Evolutionary conservation across 768 basidiomycete species (phyloP).

Genomic region (Plicaturopsis crispa): DNA sequence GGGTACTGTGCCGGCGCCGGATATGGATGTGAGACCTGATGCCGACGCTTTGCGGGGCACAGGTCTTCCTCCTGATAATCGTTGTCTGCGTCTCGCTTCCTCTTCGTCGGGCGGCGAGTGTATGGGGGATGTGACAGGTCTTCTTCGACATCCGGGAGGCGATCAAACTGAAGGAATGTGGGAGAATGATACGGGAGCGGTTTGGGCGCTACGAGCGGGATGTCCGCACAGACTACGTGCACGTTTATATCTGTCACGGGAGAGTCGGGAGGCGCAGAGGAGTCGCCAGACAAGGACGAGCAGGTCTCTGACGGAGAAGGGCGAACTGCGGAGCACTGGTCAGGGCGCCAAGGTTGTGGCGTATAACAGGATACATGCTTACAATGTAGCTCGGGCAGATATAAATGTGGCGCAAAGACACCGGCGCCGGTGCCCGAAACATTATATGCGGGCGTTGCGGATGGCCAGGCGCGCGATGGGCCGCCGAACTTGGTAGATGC

Average conservation of each 20-base stretch:
- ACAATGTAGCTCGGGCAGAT: conserved; percentile 19
- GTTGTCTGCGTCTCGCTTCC: conserved; percentile 33
- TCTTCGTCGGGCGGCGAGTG: conserved; percentile 47
- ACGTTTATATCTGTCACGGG: conserved; percentile 7
- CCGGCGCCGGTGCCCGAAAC: conserved; percentile 5
- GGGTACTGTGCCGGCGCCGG: too few relatives aligned
- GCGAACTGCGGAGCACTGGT: conserved; percentile 21
- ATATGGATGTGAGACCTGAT: too few relatives aligned
- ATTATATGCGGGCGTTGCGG: conserved; percentile 1
- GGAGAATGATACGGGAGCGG: conserved; percentile 67
- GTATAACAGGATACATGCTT: conserved; percentile 7
- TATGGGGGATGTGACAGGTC: conserved; percentile 67
- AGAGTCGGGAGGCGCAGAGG: conserved; percentile 3
- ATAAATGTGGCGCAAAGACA: conserved; percentile 3
- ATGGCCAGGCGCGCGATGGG: conserved; percentile 10
- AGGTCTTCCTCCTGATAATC: too few relatives aligned
- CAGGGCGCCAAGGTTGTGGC: conserved; percentile 1
- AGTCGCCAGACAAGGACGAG: conserved; percentile 1
- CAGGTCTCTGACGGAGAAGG: conserved; percentile 37
- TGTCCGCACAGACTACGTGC: conserved; percentile 55
- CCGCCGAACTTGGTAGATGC: too few relatives aligned
- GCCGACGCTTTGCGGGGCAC: too few relatives aligned
- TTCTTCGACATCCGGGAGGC: conserved; percentile 58
- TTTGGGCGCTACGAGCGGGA: conserved; percentile 60
- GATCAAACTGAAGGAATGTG: conserved; percentile 59